Percentiles rank a stretch among this genome's conserved stretches.
Conservation (phyloP, 2,329 filamentous ascomycete species). For the Biscogniauxia mediterranea region DNA sequence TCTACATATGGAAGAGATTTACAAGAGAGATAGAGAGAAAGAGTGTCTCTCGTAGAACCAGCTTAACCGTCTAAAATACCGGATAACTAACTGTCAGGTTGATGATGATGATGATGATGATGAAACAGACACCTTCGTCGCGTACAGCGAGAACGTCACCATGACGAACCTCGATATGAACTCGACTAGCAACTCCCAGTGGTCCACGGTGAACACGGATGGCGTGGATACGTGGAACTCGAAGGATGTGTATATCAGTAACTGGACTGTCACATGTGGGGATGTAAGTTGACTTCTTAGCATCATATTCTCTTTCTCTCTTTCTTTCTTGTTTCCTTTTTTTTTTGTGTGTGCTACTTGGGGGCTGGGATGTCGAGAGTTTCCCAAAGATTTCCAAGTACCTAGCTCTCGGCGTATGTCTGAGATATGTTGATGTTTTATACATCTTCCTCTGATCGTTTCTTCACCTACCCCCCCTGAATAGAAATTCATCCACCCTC, state of each 20-base stretch:
- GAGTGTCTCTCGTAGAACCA: no score
- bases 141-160: slow-evolving; percentile 47
- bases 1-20: no score
- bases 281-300: slow-evolving; percentile 30
- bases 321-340: no score
- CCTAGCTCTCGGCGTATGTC: no score
- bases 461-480: background rate
- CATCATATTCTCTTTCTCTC: background rate
- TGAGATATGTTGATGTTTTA: no score
- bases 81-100: slow-evolving; percentile 17
- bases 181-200: slow-evolving; percentile 42
- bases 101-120: no score
- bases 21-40: no score
- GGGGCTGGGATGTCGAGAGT: background rate
- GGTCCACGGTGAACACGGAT: slow-evolving; percentile 49
- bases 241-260: slow-evolving; percentile 42
- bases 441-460: no score
- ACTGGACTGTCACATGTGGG: slow-evolving; percentile 44
- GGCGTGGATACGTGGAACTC: slow-evolving; percentile 52
- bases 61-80: no score
- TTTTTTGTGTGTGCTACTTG: background rate
- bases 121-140: slow-evolving; percentile 33
- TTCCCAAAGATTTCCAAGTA: no score
- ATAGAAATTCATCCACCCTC: no score
- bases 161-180: slow-evolving; percentile 54